Base-by-base conservation (phyloP, 371 early-diverging fungal genomes). In the Dentiscutata heterogama region DNA sequence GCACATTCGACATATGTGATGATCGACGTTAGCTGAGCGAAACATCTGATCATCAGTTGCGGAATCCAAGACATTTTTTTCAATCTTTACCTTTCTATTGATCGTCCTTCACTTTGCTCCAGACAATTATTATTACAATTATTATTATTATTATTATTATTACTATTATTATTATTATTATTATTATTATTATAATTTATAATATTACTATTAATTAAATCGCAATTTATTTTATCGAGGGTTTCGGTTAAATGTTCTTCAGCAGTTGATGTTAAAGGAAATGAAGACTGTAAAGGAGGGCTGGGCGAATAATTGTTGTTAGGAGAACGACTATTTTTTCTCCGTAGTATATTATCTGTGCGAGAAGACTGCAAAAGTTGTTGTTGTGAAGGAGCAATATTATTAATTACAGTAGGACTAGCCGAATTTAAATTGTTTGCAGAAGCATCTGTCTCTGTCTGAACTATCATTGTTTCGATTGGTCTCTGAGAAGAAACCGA, bases 191-290 rank as follows among this genome's bases (percentile, higher is more conserved):
- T 68, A 68, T 42, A 42, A 39, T 18, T n/a, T 31, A n/a, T 35
- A n/a, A 8, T 39, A 68, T 18, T 68, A 42, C 8, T 22, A 68
- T 11, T 13, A 39, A 39, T 22, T 39, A 7, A 11, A 22, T 46
- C 10, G 3, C n/a, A 42, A 42, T 42, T 4, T n/a, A 39, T 65
- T 35, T 29, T 65, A 31, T 35, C 65, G n/a, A 39, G 2, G 25
- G 8, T 73, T 50, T 53, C 39, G 8, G 13, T 22, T n/a, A 54
- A 74, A 18, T 29, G 31, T 74, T 74, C 75, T 56, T 74, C 75
- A 18, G 29, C 75, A 18, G 75, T 74, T 74, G 75, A 54, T 10
- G 75, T 31, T 31, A 74, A 39, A 18, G 75, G 56, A 29, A 74
- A 74, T 39, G 75, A 29, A 18, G 75, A 2, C 22, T 72, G 72